Percentiles rank a stretch among this genome's conserved stretches.
Evolutionary conservation across 768 basidiomycete species (phyloP).

Genomic region (Lentinus tigrinus): DNA sequence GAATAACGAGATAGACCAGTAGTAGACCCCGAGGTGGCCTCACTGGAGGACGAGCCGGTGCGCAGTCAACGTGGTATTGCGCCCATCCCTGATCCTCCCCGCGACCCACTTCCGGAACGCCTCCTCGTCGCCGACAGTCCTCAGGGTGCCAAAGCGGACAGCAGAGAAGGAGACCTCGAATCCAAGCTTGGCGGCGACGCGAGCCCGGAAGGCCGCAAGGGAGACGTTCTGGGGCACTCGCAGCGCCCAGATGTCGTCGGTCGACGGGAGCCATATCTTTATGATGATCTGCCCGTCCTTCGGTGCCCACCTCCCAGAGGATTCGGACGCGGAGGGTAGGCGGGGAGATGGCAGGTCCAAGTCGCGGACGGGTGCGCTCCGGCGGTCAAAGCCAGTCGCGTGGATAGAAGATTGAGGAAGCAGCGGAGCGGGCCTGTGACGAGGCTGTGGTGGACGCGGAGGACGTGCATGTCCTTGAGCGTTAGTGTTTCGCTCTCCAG

Average conservation of each 20-base stretch:
- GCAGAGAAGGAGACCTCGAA: slow-evolving; percentile 35
- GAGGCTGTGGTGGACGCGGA: neutral
- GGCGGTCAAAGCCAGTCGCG: neutral
- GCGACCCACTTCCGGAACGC: slow-evolving; percentile 36
- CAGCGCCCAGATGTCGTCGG: slow-evolving; percentile 40
- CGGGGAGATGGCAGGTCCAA: neutral
- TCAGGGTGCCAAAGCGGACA: slow-evolving; percentile 19
- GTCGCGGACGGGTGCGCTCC: slow-evolving; percentile 2
- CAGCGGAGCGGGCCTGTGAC: slow-evolving; percentile 13
- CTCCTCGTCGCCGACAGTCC: slow-evolving; percentile 28
- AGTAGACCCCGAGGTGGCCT: too few relatives aligned
- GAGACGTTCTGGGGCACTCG: slow-evolving; percentile 32
- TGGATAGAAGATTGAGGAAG: slow-evolving; percentile 8
- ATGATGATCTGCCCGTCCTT: slow-evolving; percentile 35
- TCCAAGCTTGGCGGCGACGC: slow-evolving; percentile 36
- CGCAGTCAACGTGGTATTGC: slow-evolving; percentile 36
- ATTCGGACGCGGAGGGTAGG: neutral
- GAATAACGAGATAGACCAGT: too few relatives aligned
- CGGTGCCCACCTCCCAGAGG: slow-evolving; percentile 30
- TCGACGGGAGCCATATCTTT: slow-evolving; percentile 40
- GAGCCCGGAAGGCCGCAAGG: slow-evolving; percentile 32
- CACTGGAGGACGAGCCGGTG: slow-evolving; percentile 23
- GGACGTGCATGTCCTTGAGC: neutral
- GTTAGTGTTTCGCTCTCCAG: neutral
- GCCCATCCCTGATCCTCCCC: slow-evolving; percentile 31